A percentile compares a stretch with the other conserved stretches of the same genome.
phyloP scores from a whole-genome alignment of 208 protist genomes.

The Leishmania tarentolae region DNA sequence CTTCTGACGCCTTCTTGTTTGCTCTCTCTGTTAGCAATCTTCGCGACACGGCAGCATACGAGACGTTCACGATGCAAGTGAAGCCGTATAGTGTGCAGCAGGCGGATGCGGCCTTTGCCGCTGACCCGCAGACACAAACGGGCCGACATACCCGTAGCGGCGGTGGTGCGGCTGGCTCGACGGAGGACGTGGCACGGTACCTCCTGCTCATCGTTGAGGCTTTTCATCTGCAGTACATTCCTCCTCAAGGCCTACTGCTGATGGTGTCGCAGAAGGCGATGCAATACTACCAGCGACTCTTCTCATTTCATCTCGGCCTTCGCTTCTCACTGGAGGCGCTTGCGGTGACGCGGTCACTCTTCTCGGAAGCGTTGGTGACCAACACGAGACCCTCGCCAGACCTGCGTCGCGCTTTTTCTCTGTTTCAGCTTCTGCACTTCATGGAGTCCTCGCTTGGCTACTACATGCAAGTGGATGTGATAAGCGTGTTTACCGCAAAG shows the following conservation, averaged over 20 bases:
- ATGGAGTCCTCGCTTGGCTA: conserved; percentile 61
- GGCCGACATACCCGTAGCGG: neutral
- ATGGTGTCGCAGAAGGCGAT: conserved; percentile 72
- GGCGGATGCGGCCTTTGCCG: conserved; percentile 20
- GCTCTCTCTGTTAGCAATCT: conserved; percentile 31
- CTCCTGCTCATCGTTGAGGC: conserved; percentile 49
- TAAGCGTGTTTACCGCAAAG: conserved; percentile 44
- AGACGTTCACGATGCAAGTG: conserved; percentile 31
- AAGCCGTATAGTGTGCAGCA: conserved; percentile 14
- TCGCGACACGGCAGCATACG: conserved; percentile 21
- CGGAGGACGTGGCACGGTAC: conserved; percentile 57
- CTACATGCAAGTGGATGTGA: conserved; percentile 85
- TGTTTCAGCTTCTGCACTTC: conserved; percentile 74
- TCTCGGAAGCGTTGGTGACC: conserved; percentile 60
- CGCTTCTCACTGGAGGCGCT: conserved; percentile 72
- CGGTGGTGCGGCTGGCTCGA: conserved; percentile 25
- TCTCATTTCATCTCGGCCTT: conserved; percentile 64
- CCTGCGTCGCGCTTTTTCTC: conserved; percentile 59
- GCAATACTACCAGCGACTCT: conserved; percentile 78
- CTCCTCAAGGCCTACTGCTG: conserved; percentile 54
- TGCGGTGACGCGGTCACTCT: conserved; percentile 47
- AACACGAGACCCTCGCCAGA: conserved; percentile 63
- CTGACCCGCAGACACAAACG: neutral
- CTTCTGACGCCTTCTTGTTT: conserved; percentile 26
- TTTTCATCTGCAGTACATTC: conserved; percentile 49